A percentile compares a stretch with the other conserved stretches of the same genome.
phyloP scores from a whole-genome alignment of 2,329 filamentous ascomycete species.

The Colletotrichum sp. region DNA sequence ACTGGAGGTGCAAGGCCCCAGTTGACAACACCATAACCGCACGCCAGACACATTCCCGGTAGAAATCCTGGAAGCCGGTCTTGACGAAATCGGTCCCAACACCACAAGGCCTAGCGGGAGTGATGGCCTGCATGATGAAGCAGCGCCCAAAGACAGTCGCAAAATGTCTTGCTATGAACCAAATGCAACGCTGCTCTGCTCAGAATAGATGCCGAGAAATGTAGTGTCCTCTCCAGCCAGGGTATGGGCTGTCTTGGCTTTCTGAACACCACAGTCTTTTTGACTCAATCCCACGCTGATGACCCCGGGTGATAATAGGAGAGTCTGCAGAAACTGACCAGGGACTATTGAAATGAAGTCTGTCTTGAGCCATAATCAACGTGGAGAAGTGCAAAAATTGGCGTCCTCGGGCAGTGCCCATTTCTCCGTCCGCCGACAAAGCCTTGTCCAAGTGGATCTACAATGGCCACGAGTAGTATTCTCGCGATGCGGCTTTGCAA shows the following conservation, averaged over 20 bases:
- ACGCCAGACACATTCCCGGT: background rate
- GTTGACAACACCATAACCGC: background rate
- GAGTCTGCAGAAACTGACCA: background rate
- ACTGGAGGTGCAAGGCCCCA: background rate
- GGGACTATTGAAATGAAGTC: background rate
- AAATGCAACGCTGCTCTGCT: background rate
- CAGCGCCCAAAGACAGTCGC: background rate
- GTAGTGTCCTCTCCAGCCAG: background rate
- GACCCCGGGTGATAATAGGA: background rate
- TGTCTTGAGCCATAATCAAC: background rate
- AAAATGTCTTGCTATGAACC: background rate
- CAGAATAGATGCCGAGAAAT: background rate
- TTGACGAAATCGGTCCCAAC: background rate
- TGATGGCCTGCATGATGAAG: background rate
- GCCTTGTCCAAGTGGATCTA: background rate
- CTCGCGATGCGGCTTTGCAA: background rate
- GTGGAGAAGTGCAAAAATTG: background rate
- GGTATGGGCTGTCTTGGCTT: background rate
- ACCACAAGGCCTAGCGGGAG: background rate
- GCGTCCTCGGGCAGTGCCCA: background rate
- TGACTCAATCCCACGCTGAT: background rate
- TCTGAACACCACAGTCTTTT: background rate
- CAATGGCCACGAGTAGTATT: background rate
- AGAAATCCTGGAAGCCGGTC: background rate
- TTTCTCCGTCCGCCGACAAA: background rate